Conservation (phyloP, 2,329 filamentous ascomycete species). For the Penicillium sp. region DNA sequence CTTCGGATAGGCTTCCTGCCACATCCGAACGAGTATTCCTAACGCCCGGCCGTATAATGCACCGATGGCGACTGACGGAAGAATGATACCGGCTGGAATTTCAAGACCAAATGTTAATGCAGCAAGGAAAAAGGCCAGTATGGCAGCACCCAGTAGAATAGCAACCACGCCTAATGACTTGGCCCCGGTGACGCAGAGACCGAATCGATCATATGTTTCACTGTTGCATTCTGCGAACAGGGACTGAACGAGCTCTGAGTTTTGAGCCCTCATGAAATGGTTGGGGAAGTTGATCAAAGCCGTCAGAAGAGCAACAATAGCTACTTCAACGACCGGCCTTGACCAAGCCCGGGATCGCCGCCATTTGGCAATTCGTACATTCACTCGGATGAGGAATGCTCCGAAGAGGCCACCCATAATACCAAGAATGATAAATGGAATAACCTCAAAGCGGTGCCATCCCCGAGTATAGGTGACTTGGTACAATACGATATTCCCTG, state of each 20-base stretch:
- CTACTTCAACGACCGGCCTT: constrained; percentile 72
- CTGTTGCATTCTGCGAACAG: constrained; percentile 87
- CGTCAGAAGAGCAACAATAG: constrained; percentile 71
- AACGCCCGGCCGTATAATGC: constrained; percentile 84
- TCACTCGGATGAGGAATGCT: constrained; percentile 87
- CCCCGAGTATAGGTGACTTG: constrained; percentile 87
- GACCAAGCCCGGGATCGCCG: constrained; percentile 66
- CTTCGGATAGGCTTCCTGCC: constrained; percentile 71
- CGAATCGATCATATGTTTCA: constrained; percentile 77
- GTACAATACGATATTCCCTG: constrained; percentile 90
- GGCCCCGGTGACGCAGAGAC: constrained; percentile 80
- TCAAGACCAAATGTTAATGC: constrained; percentile 88
- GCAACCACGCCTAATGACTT: constrained; percentile 78
- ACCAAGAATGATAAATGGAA: constrained; percentile 81
- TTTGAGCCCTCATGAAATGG: constrained; percentile 90
- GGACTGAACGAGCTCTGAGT: constrained; percentile 82
- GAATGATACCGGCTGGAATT: constrained; percentile 89
- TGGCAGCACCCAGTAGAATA: constrained; percentile 72
- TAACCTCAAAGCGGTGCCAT: constrained; percentile 91
- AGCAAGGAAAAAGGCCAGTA: constrained; percentile 79
- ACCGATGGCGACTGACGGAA: constrained; percentile 94
- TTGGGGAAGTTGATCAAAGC: constrained; percentile 93
- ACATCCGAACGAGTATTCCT: constrained; percentile 82
- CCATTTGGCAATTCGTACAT: constrained; percentile 80
- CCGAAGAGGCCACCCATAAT: constrained; percentile 91